A percentile compares a stretch with the other conserved stretches of the same genome.
phyloP scores from a whole-genome alignment of 768 basidiomycete species.

The Epithele typhae region DNA sequence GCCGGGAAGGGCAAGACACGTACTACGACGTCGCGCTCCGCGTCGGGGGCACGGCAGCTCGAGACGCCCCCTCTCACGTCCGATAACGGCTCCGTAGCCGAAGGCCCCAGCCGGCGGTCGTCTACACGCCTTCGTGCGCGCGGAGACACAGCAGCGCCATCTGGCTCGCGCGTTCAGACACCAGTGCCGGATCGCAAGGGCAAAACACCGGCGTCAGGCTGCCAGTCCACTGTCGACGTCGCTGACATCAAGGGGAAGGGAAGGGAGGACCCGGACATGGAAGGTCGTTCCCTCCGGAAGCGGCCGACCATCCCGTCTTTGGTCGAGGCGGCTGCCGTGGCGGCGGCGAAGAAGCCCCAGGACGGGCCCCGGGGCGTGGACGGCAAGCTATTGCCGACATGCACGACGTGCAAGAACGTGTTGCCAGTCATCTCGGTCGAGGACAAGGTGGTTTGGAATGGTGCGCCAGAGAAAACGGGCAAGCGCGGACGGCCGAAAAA shows the following conservation, averaged over 20 bases:
- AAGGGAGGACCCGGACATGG: conserved; percentile 17
- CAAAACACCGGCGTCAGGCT: conserved; percentile 17
- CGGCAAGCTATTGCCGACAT: conserved; percentile 66
- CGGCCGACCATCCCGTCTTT: conserved; percentile 12
- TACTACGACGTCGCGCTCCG: conserved; percentile 11
- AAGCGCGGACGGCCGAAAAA: conserved; percentile 38
- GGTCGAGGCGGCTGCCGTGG: conserved; percentile 1
- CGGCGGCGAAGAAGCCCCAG: conserved; percentile 18
- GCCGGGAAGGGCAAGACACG: conserved; percentile 8
- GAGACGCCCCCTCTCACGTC: conserved; percentile 46
- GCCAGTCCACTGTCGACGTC: conserved; percentile 6
- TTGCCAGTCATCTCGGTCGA: conserved; percentile 76
- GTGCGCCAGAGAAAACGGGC: conserved; percentile 55
- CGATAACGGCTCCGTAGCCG: conserved; percentile 34
- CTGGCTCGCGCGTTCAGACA: conserved; percentile 13
- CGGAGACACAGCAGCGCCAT: conserved; percentile 20
- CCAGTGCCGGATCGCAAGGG: conserved; percentile 12
- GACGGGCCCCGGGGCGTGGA: conserved; percentile 54
- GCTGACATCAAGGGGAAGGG: conserved; percentile 12
- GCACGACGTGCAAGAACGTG: conserved; percentile 65
- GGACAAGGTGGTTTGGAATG: conserved; percentile 71
- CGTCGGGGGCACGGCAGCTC: conserved; percentile 30
- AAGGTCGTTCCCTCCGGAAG: conserved; percentile 19
- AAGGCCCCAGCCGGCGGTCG: conserved; percentile 23
- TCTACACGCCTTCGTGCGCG: conserved; percentile 21